Base-by-base conservation (phyloP, 2,329 filamentous ascomycete species). In the Fusarium domesticum region DNA sequence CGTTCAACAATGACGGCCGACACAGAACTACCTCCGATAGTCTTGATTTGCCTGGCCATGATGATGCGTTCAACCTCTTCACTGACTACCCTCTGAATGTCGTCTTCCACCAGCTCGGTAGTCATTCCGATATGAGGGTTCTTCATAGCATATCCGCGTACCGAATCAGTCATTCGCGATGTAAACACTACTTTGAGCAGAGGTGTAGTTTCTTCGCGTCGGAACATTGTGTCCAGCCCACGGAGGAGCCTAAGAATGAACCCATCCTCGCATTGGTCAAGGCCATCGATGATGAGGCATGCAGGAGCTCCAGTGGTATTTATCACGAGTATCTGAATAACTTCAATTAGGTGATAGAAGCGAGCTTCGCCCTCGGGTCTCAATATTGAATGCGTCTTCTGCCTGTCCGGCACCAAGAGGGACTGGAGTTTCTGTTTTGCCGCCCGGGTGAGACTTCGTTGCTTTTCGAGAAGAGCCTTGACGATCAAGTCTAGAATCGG, bases 1-100 rank as follows among this genome's bases (percentile, higher is more conserved):
- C 51, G 39, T 38, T 56, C 53, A 16, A 56, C 51, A 15, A 56
- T 53, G 20, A 54, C 47, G 7, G 49, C 51, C 2, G 51, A 48
- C 18, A 56, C 44, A 15, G 49, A 53, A 3, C 32, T 40, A n/a
- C 46, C 35, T 4, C 20, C 51, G 34, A 56, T 45, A 6, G 46
- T 46, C 18, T 41, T 45, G 28, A 56, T 56, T 12, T 50, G 51
- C 6, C 53, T 49, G 14, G 51, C 41, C 20, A 43, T 35, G 15
- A 50, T 46, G n/a, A 56, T 56, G 23, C 49, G 47, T 15, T 51
- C 47, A 11, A 56, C 42, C 18, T 56, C 48, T 19, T 54, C 49
- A 6, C 54, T 51, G 3, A 56, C 53, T 5, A 56, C 49, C 3
- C 35, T 45, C 34, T 53, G 44, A 19, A 56, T 56, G 28, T 56